Conservation (phyloP, 257 asterid genomes). For the Nicotiana benthamiana region DNA sequence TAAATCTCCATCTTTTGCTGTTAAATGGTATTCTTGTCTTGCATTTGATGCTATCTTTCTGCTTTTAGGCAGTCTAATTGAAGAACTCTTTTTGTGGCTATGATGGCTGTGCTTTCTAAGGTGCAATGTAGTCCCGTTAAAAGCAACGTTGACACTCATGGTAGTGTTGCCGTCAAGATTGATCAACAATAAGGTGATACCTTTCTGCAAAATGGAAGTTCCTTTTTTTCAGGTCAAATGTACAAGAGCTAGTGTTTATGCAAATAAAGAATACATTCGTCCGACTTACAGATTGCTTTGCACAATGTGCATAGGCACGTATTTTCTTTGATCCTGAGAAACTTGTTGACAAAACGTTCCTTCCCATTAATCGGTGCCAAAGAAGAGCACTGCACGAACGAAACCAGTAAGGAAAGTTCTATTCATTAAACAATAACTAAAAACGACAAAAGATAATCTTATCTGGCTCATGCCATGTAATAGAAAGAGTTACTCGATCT, state of each 20-base stretch:
- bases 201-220: conserved; percentile 43
- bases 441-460: background rate
- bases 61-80: conserved; percentile 10
- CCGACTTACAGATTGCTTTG: conserved; percentile 62
- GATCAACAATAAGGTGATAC: conserved; percentile 57
- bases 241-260: background rate
- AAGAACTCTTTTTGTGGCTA: conserved; percentile 11
- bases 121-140: conserved; percentile 17
- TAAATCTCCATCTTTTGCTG: conserved; percentile 59
- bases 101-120: conserved; percentile 24
- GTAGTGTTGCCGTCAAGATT: conserved; percentile 61
- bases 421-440: background rate
- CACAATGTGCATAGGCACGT: conserved; percentile 79
- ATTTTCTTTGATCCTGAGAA: conserved; percentile 43
- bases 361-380: conserved; percentile 88
- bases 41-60: conserved; percentile 12
- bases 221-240: background rate
- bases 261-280: background rate
- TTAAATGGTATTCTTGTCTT: conserved; percentile 85
- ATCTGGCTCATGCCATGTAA: background rate
- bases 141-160: conserved; percentile 24
- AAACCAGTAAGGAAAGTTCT: background rate
- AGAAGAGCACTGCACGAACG: conserved; percentile 65
- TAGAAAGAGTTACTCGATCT: background rate
- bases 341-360: conserved; percentile 38